Percentiles rank a stretch among this genome's conserved stretches.
These are phyloP conservation scores for Pyricularia pennisetigena DNA, from an alignment of 2,329 filamentous ascomycete genomes.

Conservation along the genomic window DNA sequence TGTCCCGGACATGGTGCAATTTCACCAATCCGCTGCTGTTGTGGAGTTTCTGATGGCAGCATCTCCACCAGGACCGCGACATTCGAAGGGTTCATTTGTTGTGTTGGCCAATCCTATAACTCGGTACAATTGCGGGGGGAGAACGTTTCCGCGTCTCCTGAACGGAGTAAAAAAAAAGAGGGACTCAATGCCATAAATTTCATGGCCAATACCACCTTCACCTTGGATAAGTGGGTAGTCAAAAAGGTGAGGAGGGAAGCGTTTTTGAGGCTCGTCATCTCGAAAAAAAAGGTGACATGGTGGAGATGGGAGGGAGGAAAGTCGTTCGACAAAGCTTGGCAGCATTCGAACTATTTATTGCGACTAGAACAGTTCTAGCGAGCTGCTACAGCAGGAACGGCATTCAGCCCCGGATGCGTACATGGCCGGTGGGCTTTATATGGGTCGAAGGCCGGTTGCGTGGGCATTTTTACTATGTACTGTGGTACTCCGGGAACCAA, in stretches of 20 bases:
- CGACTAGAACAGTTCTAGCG: not conserved
- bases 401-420: not conserved
- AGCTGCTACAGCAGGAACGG: not conserved
- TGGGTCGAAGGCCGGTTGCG: not conserved
- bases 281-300: not conserved
- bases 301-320: not conserved
- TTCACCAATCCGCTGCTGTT: not conserved
- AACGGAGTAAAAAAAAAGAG: not conserved
- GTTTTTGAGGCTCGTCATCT: too few species aligned
- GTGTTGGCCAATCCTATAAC: not conserved
- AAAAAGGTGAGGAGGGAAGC: not conserved
- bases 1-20: not conserved
- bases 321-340: not conserved
- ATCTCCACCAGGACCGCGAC: not conserved
- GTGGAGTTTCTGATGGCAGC: not conserved
- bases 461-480: too few species aligned
- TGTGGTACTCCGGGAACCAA: not conserved
- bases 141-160: not conserved
- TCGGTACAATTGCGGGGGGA: not conserved
- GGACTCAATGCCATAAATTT: too few species aligned
- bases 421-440: not conserved
- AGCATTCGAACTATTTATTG: not conserved
- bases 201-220: too few species aligned
- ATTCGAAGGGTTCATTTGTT: too few species aligned
- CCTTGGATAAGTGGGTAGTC: too few species aligned